A percentile compares a stretch with the other conserved stretches of the same genome.
Evolutionary conservation across 805 yeast genomes (phyloP).

Genomic region (Deakozyma indianensis): DNA sequence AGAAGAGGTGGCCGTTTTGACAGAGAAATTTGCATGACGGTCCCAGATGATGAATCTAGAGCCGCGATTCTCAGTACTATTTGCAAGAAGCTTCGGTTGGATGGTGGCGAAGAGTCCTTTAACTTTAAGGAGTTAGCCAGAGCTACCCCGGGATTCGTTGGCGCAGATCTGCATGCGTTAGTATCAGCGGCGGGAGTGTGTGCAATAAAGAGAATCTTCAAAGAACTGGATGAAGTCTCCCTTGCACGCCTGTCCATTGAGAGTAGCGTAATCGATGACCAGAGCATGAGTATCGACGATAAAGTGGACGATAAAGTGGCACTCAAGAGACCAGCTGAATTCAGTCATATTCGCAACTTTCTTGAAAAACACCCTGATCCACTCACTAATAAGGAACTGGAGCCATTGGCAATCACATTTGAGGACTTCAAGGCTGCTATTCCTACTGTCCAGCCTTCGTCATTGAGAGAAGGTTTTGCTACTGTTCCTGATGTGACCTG

Average conservation of each 20-base stretch:
- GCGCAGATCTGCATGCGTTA: constrained; percentile 89
- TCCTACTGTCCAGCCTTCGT: constrained; percentile 92
- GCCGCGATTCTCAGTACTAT: constrained; percentile 60
- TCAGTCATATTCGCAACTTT: constrained; percentile 24
- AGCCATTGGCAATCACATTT: constrained; percentile 57
- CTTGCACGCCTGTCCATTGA: constrained; percentile 3
- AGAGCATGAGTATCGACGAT: background rate
- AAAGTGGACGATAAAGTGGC: constrained; percentile 11
- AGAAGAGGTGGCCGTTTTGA: constrained; percentile 96
- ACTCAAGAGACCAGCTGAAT: constrained; percentile 14
- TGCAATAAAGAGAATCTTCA: constrained; percentile 85
- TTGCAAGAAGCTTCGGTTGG: constrained; percentile 50
- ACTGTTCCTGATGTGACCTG: constrained; percentile 97
- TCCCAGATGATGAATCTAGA: constrained; percentile 82
- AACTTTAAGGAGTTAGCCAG: constrained; percentile 68
- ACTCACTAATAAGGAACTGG: constrained; percentile 59
- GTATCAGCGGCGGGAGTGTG: constrained; percentile 91
- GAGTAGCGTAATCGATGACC: background rate
- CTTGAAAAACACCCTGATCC: constrained; percentile 65
- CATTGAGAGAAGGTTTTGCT: constrained; percentile 96
- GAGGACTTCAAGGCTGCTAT: constrained; percentile 74
- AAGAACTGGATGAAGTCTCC: constrained; percentile 20
- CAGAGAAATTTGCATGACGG: constrained; percentile 83
- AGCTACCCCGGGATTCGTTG: constrained; percentile 93
- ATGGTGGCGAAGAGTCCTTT: constrained; percentile 35